Evolutionary conservation across 1,284 basidiomycete genomes (phyloP).

Genomic region (Ganoderma leucocontextum): DNA sequence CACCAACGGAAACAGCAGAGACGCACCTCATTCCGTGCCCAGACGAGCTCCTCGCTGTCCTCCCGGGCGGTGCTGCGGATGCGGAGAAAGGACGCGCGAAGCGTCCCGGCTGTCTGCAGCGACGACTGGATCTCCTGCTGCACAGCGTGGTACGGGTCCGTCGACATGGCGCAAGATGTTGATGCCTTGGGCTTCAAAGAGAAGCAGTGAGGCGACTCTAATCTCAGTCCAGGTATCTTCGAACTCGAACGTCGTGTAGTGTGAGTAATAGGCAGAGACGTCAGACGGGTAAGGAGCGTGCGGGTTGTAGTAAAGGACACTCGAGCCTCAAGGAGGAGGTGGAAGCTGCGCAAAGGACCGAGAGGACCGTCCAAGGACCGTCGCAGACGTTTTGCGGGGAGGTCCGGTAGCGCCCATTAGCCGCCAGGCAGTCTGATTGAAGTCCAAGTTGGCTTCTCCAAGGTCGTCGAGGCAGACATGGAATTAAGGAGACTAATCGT

Average conservation of each 20-base stretch:
- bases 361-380: background rate
- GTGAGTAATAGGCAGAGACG: background rate
- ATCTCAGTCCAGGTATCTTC: no score
- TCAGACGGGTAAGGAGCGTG: background rate
- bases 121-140: constrained; percentile 80
- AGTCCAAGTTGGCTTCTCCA: background rate
- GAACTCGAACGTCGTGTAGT: background rate
- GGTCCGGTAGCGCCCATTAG: background rate
- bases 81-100: constrained; percentile 78
- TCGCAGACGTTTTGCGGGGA: background rate
- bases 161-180: constrained; percentile 69
- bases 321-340: background rate
- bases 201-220: background rate
- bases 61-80: constrained; percentile 75
- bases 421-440: background rate
- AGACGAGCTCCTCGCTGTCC: constrained; percentile 77
- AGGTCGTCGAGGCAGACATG: background rate
- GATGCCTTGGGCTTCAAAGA: background rate
- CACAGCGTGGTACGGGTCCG: constrained; percentile 84
- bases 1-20: background rate
- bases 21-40: constrained; percentile 77
- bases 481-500: background rate
- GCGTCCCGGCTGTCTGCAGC: constrained; percentile 71
- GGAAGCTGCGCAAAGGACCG: background rate
- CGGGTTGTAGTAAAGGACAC: background rate